These are phyloP conservation scores for Blastomyces gilchristii DNA, from an alignment of 2,329 filamentous ascomycete species.

Conservation along the genomic window DNA sequence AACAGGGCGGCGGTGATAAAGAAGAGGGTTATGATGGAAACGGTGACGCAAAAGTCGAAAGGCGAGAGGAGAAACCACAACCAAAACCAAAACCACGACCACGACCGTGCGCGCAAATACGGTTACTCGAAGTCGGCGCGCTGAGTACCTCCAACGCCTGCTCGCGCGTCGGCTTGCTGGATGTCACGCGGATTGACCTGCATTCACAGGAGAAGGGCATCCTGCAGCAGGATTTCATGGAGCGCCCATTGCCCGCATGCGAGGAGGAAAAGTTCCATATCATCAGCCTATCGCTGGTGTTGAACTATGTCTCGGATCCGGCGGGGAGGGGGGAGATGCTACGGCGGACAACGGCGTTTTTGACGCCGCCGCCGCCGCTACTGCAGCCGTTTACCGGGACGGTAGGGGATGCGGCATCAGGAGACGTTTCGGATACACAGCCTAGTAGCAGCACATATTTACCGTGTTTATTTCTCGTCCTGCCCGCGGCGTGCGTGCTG, in stretches of 20 bases:
- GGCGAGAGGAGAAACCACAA: background rate
- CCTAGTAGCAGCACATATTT: conserved; percentile 17
- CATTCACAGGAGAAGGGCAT: conserved; percentile 74
- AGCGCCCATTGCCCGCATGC: conserved; percentile 57
- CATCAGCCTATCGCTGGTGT: conserved; percentile 79
- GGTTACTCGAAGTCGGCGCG: conserved; percentile 80
- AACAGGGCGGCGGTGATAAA: background rate
- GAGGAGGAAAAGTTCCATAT: conserved; percentile 66
- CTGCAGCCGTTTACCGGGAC: too few relatives aligned
- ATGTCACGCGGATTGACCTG: conserved; percentile 76
- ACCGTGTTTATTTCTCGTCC: conserved; percentile 67
- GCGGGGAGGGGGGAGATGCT: conserved; percentile 74
- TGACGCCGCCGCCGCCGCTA: conserved; percentile 34
- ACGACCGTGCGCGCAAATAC: too few relatives aligned
- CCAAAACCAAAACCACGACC: background rate
- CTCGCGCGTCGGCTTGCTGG: conserved; percentile 59
- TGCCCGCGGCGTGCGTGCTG: conserved; percentile 75
- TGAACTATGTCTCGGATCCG: conserved; percentile 86
- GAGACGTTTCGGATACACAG: conserved; percentile 13
- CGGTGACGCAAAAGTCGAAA: conserved; percentile 8
- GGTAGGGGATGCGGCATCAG: conserved; percentile 9
- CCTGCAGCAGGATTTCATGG: conserved; percentile 86
- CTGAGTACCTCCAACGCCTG: conserved; percentile 77
- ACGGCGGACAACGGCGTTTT: conserved; percentile 59
- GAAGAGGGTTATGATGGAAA: background rate